phyloP scores from a whole-genome alignment of 805 yeast species.

The Saccharomycopsis malanga region DNA sequence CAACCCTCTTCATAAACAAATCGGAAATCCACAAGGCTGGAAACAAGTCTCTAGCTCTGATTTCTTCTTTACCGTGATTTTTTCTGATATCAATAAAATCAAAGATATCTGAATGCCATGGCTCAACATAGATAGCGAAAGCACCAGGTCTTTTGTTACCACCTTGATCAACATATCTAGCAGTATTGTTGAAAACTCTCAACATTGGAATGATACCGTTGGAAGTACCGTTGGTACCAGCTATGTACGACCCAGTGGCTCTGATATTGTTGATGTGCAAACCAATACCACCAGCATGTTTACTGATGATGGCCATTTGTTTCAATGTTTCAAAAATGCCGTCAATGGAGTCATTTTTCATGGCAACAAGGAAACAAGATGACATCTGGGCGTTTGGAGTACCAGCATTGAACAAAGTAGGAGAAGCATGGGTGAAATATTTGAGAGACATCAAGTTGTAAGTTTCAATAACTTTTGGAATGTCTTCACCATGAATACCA shows the following conservation, averaged over 20 bases:
- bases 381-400: constrained; percentile 80
- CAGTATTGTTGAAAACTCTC: constrained; percentile 90
- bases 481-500: constrained; percentile 74
- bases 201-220: constrained; percentile 95
- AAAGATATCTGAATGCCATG: constrained; percentile 93
- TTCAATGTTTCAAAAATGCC: constrained; percentile 89
- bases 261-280: constrained; percentile 83
- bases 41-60: constrained; percentile 88
- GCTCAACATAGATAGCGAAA: constrained; percentile 86
- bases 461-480: constrained; percentile 66
- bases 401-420: constrained; percentile 91
- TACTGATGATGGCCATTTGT: constrained; percentile 83
- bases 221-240: constrained; percentile 89
- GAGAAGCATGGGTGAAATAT: constrained; percentile 91
- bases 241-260: constrained; percentile 77
- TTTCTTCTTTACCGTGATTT: constrained; percentile 92
- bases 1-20: constrained; percentile 86
- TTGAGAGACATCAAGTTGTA: constrained; percentile 81
- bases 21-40: constrained; percentile 95
- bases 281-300: constrained; percentile 95
- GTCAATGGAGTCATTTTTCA: constrained; percentile 92
- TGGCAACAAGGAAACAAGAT: constrained; percentile 85
- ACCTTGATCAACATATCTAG: constrained; percentile 96
- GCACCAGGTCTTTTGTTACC: constrained; percentile 99
- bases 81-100: constrained; percentile 82